Evolutionary conservation across 2,329 filamentous ascomycete species (phyloP), one percentile per base, ranked within the genome.

Genomic region (Trichoderma atrobrunneum): DNA sequence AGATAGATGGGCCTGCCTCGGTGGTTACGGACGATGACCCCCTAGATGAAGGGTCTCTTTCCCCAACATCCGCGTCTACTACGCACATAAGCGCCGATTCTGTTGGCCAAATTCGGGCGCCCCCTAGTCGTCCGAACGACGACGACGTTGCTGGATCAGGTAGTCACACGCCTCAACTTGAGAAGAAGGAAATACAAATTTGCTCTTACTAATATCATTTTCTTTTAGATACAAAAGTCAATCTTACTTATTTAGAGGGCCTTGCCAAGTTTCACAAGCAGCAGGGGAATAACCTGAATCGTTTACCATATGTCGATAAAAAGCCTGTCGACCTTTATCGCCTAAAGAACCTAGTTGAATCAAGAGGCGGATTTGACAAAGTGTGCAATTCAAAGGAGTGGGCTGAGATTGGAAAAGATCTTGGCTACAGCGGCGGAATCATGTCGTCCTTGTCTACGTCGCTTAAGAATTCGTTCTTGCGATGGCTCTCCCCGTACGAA

Each of bases 361-460:
- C 93, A 32, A 90, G 96, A 74, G 96, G 96, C 61, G 96, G 96
- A 3, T 99, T 99, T 77, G 95, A 98, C 70, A 93, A 93, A 79
- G 96, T 99, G 59, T 99, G 96, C 87, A 98, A 97, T 82, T 88
- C 91, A 70, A 99, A 99, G 84, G 98, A 98, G 84, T 99, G 96
- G 96, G 96, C 96, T 16, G 96, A 99, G 81, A 98, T 99, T 77
- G 96, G 96, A 32, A 91, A 96, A 78, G 96, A 98, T 80, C 85
- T 99, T 61, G 96, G 96, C 69, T 99, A 99, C 83, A 98, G 95
- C 79, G 96, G 96, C 79, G 99, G 99, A 85, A 99, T 99, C 75
- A 99, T 99, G 96, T 98, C 95, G 2, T 98, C 96, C 10, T 85
- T 99, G 61, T 99, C 96, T 6, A 99, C 96, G 0, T 98, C 96